Evolutionary conservation across 495 filamentous ascomycete species (phyloP).

Genomic region (Aspergillus saccharolyticus): DNA sequence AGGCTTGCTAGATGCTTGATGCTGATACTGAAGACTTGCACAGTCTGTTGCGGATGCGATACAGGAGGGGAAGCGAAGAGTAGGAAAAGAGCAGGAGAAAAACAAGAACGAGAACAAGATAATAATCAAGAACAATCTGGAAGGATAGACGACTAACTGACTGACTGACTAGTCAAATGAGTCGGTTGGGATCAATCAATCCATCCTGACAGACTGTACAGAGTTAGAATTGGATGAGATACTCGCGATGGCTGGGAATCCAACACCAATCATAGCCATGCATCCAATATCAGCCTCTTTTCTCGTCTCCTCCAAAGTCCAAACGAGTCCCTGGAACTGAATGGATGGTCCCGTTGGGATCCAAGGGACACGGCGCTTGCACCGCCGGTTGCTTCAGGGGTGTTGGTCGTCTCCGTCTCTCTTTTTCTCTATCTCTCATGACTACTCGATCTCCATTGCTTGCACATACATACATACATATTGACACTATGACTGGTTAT

Average conservation of each 20-base stretch:
- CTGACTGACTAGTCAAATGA: background rate
- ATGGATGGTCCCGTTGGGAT: background rate
- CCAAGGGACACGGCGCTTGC: conserved; percentile 2
- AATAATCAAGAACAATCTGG: background rate
- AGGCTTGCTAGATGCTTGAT: background rate
- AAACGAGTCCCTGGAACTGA: background rate
- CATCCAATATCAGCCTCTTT: background rate
- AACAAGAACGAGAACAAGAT: background rate
- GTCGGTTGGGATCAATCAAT: background rate
- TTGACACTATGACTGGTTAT: background rate
- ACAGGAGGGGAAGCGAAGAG: too few relatives aligned
- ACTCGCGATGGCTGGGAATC: background rate
- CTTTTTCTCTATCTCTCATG: background rate
- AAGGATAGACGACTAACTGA: background rate
- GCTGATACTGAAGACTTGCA: background rate
- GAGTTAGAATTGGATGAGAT: background rate
- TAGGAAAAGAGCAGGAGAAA: too few relatives aligned
- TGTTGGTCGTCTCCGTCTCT: background rate
- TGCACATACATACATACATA: too few relatives aligned
- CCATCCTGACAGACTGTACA: background rate
- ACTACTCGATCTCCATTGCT: too few relatives aligned
- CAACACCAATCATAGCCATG: background rate
- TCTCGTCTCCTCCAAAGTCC: background rate
- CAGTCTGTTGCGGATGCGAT: too few relatives aligned
- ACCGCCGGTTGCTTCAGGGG: background rate